phyloP scores from a whole-genome alignment of 257 asterid species.

The Penstemon eatonii region DNA sequence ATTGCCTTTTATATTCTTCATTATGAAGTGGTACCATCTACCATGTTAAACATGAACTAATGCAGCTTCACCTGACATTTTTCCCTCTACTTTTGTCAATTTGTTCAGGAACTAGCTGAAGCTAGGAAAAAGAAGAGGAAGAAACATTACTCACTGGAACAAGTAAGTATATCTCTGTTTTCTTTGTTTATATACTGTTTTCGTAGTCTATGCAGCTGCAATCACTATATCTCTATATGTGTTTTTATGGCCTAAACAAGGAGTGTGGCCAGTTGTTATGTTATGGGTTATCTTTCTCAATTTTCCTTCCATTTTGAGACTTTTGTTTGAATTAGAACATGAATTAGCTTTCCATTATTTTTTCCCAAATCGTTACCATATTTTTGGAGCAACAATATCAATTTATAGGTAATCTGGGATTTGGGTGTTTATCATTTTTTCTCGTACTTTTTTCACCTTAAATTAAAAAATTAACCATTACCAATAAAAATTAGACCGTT shows the following conservation, averaged over 20 bases:
- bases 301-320: no score
- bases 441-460: no score
- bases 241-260: neutral
- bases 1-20: neutral
- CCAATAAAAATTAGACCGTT: no score
- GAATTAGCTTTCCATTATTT: no score
- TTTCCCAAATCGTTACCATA: no score
- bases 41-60: no score
- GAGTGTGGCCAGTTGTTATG: neutral
- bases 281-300: no score
- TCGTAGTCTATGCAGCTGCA: slow-evolving; percentile 9
- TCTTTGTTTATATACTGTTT: neutral
- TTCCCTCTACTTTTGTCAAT: neutral
- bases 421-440: no score
- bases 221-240: neutral
- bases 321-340: no score
- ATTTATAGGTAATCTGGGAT: no score
- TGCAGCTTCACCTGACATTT: slow-evolving; percentile 5
- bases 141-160: slow-evolving; percentile 86
- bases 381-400: no score
- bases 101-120: slow-evolving; percentile 68
- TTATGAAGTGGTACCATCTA: neutral
- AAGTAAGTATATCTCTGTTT: slow-evolving; percentile 59
- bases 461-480: no score
- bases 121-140: slow-evolving; percentile 88